Conservation (phyloP, 176 grass and related monocot genomes). For the Pontederia paniculata region DNA sequence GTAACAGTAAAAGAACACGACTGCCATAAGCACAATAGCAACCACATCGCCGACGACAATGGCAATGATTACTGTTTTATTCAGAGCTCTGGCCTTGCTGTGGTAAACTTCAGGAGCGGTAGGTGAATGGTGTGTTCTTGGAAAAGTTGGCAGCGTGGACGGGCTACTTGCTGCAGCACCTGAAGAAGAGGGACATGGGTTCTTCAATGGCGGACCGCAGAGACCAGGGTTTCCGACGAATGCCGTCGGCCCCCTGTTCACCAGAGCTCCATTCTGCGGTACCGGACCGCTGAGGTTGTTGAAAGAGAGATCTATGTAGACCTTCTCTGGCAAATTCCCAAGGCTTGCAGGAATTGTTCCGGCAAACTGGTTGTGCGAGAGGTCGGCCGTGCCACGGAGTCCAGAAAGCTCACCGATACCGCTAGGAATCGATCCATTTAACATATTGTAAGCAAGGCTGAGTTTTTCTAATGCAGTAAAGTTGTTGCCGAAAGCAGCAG, state of each 20-base stretch:
- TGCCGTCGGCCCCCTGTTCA: constrained; percentile 7
- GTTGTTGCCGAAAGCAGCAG: not conserved
- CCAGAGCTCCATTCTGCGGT: constrained; percentile 4
- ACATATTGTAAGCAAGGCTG: not conserved
- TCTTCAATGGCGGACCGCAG: constrained; percentile 3
- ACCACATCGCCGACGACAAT: not conserved
- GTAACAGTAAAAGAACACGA: constrained; percentile 4
- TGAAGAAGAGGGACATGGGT: not conserved
- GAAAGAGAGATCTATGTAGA: constrained; percentile 5
- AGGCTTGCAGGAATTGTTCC: not conserved
- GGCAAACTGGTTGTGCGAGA: not conserved
- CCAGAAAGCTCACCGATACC: not conserved
- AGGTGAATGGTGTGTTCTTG: not conserved
- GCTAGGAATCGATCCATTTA: constrained; percentile 2
- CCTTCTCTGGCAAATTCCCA: constrained; percentile 4
- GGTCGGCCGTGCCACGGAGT: not conserved
- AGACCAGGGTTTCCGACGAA: constrained; percentile 7
- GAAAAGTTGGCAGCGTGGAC: not conserved
- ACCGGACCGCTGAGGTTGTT: constrained; percentile 4
- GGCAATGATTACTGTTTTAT: not conserved
- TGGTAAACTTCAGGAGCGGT: not conserved
- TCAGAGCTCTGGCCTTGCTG: not conserved
- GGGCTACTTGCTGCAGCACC: not conserved
- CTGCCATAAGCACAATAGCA: not conserved
- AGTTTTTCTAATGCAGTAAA: not conserved